Evolutionary conservation across 768 basidiomycete species (phyloP).

Genomic region (Chlorophyllum brunneum): DNA sequence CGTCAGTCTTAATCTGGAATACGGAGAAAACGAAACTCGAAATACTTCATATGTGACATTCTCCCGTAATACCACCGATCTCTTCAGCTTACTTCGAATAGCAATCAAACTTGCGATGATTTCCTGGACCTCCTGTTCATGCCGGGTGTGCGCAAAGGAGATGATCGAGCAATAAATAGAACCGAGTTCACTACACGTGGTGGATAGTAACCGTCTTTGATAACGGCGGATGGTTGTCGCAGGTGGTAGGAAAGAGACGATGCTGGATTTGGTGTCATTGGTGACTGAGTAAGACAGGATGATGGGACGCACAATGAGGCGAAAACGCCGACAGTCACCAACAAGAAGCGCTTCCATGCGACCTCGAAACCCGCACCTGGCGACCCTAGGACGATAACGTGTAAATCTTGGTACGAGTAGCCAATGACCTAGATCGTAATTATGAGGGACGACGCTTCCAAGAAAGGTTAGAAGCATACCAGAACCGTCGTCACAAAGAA

Average conservation of each 20-base stretch:
- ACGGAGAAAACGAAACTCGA: neutral
- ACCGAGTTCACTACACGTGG: slow-evolving; percentile 64
- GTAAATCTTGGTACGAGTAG: slow-evolving; percentile 66
- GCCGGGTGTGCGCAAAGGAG: slow-evolving; percentile 60
- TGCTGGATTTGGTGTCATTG: slow-evolving; percentile 27
- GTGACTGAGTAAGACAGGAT: neutral
- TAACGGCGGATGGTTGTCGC: slow-evolving; percentile 71
- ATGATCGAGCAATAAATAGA: slow-evolving; percentile 73
- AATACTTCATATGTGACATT: slow-evolving; percentile 69
- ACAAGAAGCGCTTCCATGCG: slow-evolving; percentile 72
- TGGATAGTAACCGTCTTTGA: slow-evolving; percentile 66
- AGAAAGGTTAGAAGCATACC: slow-evolving; percentile 33
- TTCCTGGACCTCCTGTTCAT: slow-evolving; percentile 44
- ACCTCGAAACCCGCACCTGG: slow-evolving; percentile 61
- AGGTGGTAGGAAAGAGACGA: slow-evolving; percentile 74
- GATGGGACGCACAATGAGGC: slow-evolving; percentile 62
- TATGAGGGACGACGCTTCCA: neutral
- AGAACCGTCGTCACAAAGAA: slow-evolving; percentile 60
- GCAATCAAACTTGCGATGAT: slow-evolving; percentile 69
- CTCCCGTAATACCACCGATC: slow-evolving; percentile 49
- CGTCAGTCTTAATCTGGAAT: neutral
- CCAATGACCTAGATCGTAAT: slow-evolving; percentile 50
- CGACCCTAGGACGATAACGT: slow-evolving; percentile 41
- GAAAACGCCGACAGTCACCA: slow-evolving; percentile 68
- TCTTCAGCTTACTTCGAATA: slow-evolving; percentile 67